Base-by-base conservation (phyloP, 208 protist species). In the Leishmania major region DNA sequence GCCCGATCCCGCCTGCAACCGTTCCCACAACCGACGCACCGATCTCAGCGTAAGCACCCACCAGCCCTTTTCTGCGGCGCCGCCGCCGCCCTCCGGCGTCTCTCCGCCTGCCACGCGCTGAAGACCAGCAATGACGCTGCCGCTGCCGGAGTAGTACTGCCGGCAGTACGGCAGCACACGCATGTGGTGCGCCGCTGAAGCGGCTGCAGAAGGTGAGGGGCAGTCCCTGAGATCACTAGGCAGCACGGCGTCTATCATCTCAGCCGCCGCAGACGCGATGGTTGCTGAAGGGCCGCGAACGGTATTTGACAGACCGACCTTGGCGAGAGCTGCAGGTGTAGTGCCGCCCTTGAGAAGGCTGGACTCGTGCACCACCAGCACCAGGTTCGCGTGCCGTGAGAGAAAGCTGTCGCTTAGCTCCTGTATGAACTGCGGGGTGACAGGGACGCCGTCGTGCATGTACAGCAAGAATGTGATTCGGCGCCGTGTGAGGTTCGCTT, bases 401-500 rank as follows among this genome's bases (percentile, higher is more conserved):
- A 97, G 84, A 57, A 90, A 77, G 75, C 91, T 96, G n/a, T 87
- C 78, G 66, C 84, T 84, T 43, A 97, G 88, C 45, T 77, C 53
- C 45, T 78, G 75, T 22, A 97, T 85, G 60, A 95, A 90, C 75
- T 88, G 84, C 59, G 88, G 88, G n/a, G 94, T 92, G 67, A 96
- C 78, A 43, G 93, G 84, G 4, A 95, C 92, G 55, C 88, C 89
- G 49, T 88, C 84, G 60, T 94, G 89, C 57, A 96, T 75, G 86
- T 96, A 93, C 15, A 97, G 69, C 28, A 97, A 73, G 75, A 97
- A 97, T 19, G 94, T 97, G 59, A 97, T 89, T 37, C 94, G 92
- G 10, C 93, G 91, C 59, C 90, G 88, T 1, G 82, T 94, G n/a
- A 92, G 84, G 78, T 96, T 95, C 10, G 93, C 94, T 78, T 95